Evolutionary conservation across 345 rosid species (phyloP).

Genomic region (Excoecaria cochinchinensis): DNA sequence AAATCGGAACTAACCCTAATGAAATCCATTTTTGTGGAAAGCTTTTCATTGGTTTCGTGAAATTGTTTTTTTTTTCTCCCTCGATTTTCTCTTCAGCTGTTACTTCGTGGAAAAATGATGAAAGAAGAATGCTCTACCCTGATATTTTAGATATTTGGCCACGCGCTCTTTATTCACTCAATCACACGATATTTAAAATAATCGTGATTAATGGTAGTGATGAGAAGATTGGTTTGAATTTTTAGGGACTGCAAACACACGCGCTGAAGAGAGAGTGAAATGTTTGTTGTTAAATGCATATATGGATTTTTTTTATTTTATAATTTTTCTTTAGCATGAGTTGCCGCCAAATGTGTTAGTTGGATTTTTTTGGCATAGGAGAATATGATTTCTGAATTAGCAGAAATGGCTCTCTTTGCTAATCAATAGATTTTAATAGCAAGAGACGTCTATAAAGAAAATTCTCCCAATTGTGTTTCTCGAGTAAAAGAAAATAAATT

Average conservation of each 20-base stretch:
- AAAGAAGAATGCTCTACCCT: neutral
- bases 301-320: neutral
- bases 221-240: too few species aligned
- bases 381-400: neutral
- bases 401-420: neutral
- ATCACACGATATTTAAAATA: too few species aligned
- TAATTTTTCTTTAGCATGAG: neutral
- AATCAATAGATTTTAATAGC: neutral
- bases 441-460: too few species aligned
- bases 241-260: neutral
- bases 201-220: neutral
- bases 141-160: neutral
- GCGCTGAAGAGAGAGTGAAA: neutral
- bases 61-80: neutral
- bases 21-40: constrained; percentile 5
- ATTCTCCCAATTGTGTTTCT: too few species aligned
- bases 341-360: neutral
- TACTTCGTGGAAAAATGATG: neutral
- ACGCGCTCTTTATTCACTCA: neutral
- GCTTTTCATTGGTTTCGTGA: constrained; percentile 2
- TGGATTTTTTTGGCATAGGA: neutral
- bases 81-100: constrained; percentile 2
- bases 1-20: constrained; percentile 27
- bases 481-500: too few species aligned
- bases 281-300: neutral